phyloP scores from a whole-genome alignment of 306 rosid genomes.

The Trifolium subterraneum region DNA sequence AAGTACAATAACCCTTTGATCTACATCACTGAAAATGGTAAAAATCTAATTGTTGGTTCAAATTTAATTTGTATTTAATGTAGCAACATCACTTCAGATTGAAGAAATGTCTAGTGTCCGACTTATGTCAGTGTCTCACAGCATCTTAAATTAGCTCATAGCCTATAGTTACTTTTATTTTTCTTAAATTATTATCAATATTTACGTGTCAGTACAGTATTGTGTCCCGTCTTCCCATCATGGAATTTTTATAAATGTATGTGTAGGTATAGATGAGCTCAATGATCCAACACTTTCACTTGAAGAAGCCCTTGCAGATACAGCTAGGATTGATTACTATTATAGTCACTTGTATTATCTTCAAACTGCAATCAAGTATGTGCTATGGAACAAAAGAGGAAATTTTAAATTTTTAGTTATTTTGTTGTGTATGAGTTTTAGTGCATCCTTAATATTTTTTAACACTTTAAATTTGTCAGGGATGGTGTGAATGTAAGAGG shows the following conservation, averaged over 20 bases:
- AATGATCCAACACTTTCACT: slow-evolving; percentile 49
- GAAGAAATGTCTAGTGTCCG: not conserved
- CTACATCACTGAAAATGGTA: slow-evolving; percentile 41
- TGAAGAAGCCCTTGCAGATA: slow-evolving; percentile 52
- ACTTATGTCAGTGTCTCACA: not conserved
- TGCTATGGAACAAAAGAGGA: not conserved
- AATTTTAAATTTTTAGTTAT: not conserved
- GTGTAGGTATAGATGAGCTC: slow-evolving; percentile 53
- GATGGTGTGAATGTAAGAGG: slow-evolving; percentile 64
- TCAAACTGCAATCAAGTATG: slow-evolving; percentile 52
- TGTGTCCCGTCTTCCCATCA: too few relatives aligned
- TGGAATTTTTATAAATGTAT: not conserved
- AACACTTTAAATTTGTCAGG: slow-evolving; percentile 25
- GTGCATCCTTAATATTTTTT: not conserved
- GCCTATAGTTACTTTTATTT: not conserved
- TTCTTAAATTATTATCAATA: not conserved
- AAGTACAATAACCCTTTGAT: slow-evolving; percentile 42
- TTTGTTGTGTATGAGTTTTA: not conserved
- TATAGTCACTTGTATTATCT: slow-evolving; percentile 48
- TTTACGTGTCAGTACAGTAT: not conserved
- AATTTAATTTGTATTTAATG: not conserved
- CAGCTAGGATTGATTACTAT: slow-evolving; percentile 51
- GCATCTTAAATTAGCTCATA: not conserved
- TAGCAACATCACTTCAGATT: not conserved
- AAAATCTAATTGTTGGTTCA: not conserved